A percentile compares a stretch with the other conserved stretches of the same genome.
These are phyloP conservation scores for Verticillium longisporum DNA, from an alignment of 2,329 filamentous ascomycete species.

Conservation along the genomic window DNA sequence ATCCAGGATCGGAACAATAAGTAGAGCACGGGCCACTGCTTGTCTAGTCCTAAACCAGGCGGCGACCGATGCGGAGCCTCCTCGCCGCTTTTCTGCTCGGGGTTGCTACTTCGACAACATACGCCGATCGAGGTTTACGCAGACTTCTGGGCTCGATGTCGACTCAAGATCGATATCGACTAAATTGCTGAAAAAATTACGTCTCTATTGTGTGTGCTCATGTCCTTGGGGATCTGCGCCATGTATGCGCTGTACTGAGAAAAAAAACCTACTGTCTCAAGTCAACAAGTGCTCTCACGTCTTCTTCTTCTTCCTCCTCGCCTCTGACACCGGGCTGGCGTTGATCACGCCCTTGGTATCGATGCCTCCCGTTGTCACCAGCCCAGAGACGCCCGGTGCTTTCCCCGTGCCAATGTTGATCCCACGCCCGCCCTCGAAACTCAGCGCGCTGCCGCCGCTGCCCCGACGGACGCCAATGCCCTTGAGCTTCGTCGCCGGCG, in stretches of 20 bases:
- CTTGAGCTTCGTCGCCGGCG: conserved; percentile 18
- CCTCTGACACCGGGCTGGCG: conserved; percentile 7
- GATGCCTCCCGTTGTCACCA: conserved; percentile 23
- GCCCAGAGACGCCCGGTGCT: conserved; percentile 19
- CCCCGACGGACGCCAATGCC: conserved; percentile 20
- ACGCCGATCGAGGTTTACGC: too few species aligned
- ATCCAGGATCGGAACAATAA: too few species aligned
- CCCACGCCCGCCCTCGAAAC: conserved; percentile 29
- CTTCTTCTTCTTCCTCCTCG: conserved; percentile 6
- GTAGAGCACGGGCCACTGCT: too few species aligned
- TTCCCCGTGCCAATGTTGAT: conserved; percentile 32
- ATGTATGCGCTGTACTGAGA: background rate
- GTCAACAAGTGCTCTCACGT: conserved; percentile 1
- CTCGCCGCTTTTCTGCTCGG: too few species aligned
- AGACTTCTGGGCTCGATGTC: too few species aligned
- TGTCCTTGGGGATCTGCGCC: too few species aligned
- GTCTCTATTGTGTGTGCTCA: too few species aligned
- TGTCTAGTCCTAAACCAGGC: background rate
- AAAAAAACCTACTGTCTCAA: background rate
- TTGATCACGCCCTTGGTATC: conserved; percentile 12
- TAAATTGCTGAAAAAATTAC: too few species aligned
- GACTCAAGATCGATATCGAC: too few species aligned
- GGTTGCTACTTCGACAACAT: too few species aligned
- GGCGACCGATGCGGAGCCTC: too few species aligned
- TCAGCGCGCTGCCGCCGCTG: conserved; percentile 27